Base-by-base conservation (phyloP, 1,139 yeast species). In the Pichia sp. region DNA sequence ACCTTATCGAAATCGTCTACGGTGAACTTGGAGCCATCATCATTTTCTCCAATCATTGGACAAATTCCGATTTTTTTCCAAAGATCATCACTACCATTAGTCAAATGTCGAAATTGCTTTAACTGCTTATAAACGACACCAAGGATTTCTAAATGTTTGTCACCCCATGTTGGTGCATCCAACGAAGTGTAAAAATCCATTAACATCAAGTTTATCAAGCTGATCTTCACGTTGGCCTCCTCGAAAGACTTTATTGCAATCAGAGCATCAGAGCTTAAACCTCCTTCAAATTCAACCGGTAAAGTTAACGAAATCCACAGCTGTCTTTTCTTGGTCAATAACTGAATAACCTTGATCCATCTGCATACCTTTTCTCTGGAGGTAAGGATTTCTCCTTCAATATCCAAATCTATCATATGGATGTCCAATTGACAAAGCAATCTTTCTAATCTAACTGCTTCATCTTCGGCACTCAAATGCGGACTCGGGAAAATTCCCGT, bases 11-110 rank as follows among this genome's bases (percentile, higher is more conserved):
- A 64, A 41, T 67, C 69, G 4, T 50, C 19, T 1, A 61, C 26
- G 1, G 58, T 50, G 15, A 67, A 61, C 1, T 55, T 47, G 7
- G 67, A 46, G 5, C 57, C 51, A 50, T 67, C 70, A 51, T 67
- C 70, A 51, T 67, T 67, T 40, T 53, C 56, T 0, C 70, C 70
- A 44, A 67, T 66, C 70, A 67, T 67, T 31, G 70, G 70, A 50
- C 69, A 66, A 16, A 64, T 36, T 3, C 70, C 70, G 40, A 63
- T 55, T 54, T 57, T 55, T 4, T 50, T 32, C 67, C 67, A 66
- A 8, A 54, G 46, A 19, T 60, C 41, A 13, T 7, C 16, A 13
- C 41, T 15, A 7, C 8, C n/a, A 36, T n/a, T n/a, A n/a, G 16
- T 13, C 41, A 36, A n/a, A 15, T 36, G 45, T 1, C 47, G 44